A percentile compares a stretch with the other conserved stretches of the same genome.
These are phyloP conservation scores for Poronia punctata DNA, from an alignment of 495 filamentous ascomycete genomes.

Conservation along the genomic window DNA sequence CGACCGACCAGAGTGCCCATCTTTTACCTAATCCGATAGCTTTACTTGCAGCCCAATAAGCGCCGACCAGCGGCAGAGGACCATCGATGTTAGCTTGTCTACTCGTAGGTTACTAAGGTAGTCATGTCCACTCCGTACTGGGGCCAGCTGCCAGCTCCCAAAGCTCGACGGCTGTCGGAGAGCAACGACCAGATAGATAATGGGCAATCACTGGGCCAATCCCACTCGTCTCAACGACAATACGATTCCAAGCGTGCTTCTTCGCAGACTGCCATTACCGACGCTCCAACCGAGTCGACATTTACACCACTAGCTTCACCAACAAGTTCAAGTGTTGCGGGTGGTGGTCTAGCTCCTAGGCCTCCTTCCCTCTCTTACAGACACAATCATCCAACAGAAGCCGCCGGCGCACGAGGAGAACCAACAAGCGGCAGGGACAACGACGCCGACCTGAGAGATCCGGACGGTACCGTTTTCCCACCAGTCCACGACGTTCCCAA, in stretches of 20 bases:
- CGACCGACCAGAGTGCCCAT: slow-evolving; percentile 13
- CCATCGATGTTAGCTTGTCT: too few species aligned
- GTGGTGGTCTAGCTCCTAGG: slow-evolving; percentile 40
- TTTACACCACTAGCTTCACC: slow-evolving; percentile 46
- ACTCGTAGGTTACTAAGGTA: slow-evolving; percentile 4
- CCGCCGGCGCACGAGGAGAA: slow-evolving; percentile 32
- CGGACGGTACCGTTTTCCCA: slow-evolving; percentile 29
- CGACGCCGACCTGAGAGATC: slow-evolving; percentile 31
- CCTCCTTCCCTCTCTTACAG: slow-evolving; percentile 43
- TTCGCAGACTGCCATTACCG: slow-evolving; percentile 38
- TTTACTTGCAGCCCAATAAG: slow-evolving; percentile 22
- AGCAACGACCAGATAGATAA: slow-evolving; percentile 30
- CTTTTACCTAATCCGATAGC: slow-evolving; percentile 17
- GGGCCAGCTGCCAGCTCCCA: slow-evolving; percentile 34
- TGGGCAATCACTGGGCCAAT: slow-evolving; percentile 37
- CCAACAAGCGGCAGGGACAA: slow-evolving; percentile 24
- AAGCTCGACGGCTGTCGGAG: slow-evolving; percentile 36
- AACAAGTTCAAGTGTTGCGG: slow-evolving; percentile 39
- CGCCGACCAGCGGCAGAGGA: slow-evolving; percentile 1
- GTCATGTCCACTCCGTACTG: slow-evolving; percentile 30
- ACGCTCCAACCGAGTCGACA: slow-evolving; percentile 43
- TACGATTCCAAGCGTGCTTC: slow-evolving; percentile 35
- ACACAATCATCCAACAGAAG: slow-evolving; percentile 39
- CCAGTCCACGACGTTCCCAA: slow-evolving; percentile 55
- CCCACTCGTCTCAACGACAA: slow-evolving; percentile 20